These are phyloP conservation scores for Leishmania arabica DNA, from an alignment of 208 protist genomes.

Conservation along the genomic window DNA sequence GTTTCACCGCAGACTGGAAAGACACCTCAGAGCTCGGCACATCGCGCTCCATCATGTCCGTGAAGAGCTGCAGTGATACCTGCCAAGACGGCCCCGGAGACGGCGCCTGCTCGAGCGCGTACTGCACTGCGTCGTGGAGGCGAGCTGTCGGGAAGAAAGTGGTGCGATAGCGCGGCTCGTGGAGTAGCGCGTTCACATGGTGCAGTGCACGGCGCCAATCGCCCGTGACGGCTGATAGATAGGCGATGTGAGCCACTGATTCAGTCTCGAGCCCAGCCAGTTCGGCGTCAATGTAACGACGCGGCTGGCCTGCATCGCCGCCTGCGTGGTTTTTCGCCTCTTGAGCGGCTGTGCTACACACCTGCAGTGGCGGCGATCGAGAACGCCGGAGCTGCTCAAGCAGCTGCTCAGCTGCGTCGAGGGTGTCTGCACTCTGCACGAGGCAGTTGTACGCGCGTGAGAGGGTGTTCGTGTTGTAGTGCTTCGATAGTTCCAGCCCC, in stretches of 20 bases:
- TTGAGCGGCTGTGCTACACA: neutral
- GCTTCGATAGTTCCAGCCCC: slow-evolving; percentile 34
- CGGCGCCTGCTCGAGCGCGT: slow-evolving; percentile 66
- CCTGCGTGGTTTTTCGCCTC: neutral
- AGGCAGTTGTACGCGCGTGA: slow-evolving; percentile 53
- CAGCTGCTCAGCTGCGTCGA: slow-evolving; percentile 30
- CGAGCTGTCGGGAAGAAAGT: slow-evolving; percentile 74
- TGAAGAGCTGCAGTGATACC: slow-evolving; percentile 62
- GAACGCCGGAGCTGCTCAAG: slow-evolving; percentile 13
- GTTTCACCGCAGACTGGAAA: slow-evolving; percentile 74
- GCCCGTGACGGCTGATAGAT: slow-evolving; percentile 54
- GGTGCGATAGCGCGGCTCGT: slow-evolving; percentile 33
- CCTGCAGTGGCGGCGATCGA: neutral
- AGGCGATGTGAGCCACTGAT: slow-evolving; percentile 52
- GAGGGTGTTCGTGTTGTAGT: slow-evolving; percentile 50
- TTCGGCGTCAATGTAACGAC: neutral
- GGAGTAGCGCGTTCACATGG: slow-evolving; percentile 49
- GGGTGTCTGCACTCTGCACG: slow-evolving; percentile 36
- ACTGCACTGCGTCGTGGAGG: slow-evolving; percentile 84
- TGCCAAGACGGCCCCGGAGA: slow-evolving; percentile 53
- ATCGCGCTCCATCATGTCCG: slow-evolving; percentile 54
- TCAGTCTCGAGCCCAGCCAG: slow-evolving; percentile 54
- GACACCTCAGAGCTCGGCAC: slow-evolving; percentile 72
- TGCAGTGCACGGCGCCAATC: slow-evolving; percentile 59
- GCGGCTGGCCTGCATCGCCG: neutral